These are phyloP conservation scores for Groenewaldozyma sp. DNA, from an alignment of 1,139 yeast species.

Conservation along the genomic window DNA sequence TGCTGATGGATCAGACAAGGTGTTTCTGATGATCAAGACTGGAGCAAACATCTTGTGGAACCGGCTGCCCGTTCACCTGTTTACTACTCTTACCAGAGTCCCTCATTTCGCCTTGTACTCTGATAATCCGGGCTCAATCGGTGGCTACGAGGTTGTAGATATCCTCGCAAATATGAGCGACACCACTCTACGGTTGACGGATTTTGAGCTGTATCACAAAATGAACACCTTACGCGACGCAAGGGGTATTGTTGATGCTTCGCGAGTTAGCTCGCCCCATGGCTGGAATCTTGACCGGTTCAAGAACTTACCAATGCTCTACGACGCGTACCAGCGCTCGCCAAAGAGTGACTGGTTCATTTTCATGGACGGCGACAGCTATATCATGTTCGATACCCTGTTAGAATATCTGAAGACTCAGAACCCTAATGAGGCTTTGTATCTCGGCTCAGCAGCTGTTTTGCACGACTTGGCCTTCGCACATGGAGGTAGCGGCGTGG, in stretches of 20 bases:
- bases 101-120: conserved; percentile 29
- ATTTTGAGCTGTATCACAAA: conserved; percentile 24
- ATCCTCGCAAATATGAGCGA: conserved; percentile 15
- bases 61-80: conserved; percentile 29
- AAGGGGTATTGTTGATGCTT: conserved; percentile 18
- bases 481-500: conserved; percentile 33
- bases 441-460: conserved; percentile 26
- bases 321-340: conserved; percentile 26
- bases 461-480: conserved; percentile 24
- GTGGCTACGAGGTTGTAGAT: conserved; percentile 28
- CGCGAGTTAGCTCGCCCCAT: conserved; percentile 13
- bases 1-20: conserved; percentile 16
- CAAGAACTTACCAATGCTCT: conserved; percentile 33
- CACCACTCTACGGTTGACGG: conserved; percentile 13
- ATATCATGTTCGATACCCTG: conserved; percentile 24
- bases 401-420: conserved; percentile 19
- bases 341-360: conserved; percentile 30
- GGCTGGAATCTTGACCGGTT: conserved; percentile 33
- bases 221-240: conserved; percentile 20
- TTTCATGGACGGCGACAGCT: conserved; percentile 32
- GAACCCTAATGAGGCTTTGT: conserved; percentile 22
- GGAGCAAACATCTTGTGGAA: conserved; percentile 30
- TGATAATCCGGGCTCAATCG: conserved; percentile 24
- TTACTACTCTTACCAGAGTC: conserved; percentile 27
- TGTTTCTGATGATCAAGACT: conserved; percentile 28